Percentiles rank a stretch among this genome's conserved stretches.
These are phyloP conservation scores for Amorphotheca resinae DNA, from an alignment of 495 filamentous ascomycete genomes.

Conservation along the genomic window DNA sequence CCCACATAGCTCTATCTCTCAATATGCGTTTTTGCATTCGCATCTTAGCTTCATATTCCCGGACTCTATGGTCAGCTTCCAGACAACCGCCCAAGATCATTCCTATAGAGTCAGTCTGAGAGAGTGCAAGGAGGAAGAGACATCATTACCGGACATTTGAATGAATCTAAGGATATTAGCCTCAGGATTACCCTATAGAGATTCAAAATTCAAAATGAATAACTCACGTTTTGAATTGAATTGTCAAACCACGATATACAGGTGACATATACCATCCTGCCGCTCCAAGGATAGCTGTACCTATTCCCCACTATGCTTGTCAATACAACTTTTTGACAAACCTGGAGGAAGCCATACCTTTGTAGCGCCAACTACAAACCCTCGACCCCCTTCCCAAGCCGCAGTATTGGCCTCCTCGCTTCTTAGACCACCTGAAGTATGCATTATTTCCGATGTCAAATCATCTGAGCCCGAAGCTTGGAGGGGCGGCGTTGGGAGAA, in stretches of 20 bases:
- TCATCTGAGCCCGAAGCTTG: neutral
- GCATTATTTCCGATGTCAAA: constrained; percentile 5
- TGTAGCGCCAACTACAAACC: constrained; percentile 45
- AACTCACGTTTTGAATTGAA: constrained; percentile 79
- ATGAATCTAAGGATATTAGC: constrained; percentile 44
- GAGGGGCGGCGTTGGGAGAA: constrained; percentile 1
- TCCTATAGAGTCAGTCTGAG: constrained; percentile 5
- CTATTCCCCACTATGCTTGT: constrained; percentile 44
- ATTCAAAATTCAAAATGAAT: neutral
- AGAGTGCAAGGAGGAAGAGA: too few relatives aligned
- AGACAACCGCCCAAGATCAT: constrained; percentile 81
- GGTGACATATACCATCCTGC: constrained; percentile 49
- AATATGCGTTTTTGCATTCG: constrained; percentile 51
- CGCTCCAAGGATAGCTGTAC: constrained; percentile 41
- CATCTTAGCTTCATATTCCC: constrained; percentile 49
- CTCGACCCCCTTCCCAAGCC: constrained; percentile 48
- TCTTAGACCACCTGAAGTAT: constrained; percentile 22
- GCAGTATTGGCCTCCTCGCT: constrained; percentile 46
- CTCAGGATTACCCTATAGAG: neutral
- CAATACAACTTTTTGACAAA: neutral
- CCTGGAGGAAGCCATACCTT: constrained; percentile 28
- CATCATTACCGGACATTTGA: constrained; percentile 52
- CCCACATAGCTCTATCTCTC: constrained; percentile 50
- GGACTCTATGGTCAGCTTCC: constrained; percentile 65
- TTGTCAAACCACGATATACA: constrained; percentile 67